A percentile compares a stretch with the other conserved stretches of the same genome.
Conservation (phyloP, 495 filamentous ascomycete species). For the Hyaloscypha bicolor region DNA sequence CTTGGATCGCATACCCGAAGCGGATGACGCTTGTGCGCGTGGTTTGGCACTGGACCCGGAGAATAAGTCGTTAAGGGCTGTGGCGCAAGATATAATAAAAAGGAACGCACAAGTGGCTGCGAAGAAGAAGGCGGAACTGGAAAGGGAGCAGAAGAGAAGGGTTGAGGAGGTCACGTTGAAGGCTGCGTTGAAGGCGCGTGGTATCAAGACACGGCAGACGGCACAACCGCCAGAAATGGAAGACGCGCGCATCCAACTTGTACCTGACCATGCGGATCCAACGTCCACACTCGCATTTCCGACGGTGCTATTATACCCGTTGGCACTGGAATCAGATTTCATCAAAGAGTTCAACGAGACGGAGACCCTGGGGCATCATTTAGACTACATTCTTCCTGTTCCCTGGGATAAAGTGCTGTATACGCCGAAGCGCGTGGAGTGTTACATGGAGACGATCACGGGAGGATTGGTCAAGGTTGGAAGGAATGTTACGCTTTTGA, state of each 20-base stretch:
- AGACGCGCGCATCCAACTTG: constrained; percentile 67
- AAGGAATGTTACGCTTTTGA: constrained; percentile 76
- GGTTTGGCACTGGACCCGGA: constrained; percentile 69
- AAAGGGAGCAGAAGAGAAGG: constrained; percentile 51
- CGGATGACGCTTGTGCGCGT: constrained; percentile 70
- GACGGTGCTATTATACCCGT: constrained; percentile 79
- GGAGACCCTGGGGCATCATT: constrained; percentile 66
- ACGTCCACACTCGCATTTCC: constrained; percentile 74
- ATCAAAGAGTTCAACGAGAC: constrained; percentile 82
- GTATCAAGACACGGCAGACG: constrained; percentile 66
- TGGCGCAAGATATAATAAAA: constrained; percentile 57
- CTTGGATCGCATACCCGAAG: constrained; percentile 71
- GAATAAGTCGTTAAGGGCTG: constrained; percentile 55
- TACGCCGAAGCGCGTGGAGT: constrained; percentile 66
- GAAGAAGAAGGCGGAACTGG: constrained; percentile 43
- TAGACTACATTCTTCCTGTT: constrained; percentile 75
- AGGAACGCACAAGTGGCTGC: constrained; percentile 45
- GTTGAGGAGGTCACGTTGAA: constrained; percentile 61
- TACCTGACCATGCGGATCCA: constrained; percentile 73
- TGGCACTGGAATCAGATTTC: constrained; percentile 78
- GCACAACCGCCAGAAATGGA: constrained; percentile 81
- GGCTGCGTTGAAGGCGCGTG: constrained; percentile 73
- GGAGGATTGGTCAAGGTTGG: constrained; percentile 89
- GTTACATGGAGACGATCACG: constrained; percentile 79
- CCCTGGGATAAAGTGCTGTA: constrained; percentile 88